These are phyloP conservation scores for Cryphonectria nitschkei DNA, from an alignment of 2,329 filamentous ascomycete species.

Conservation along the genomic window DNA sequence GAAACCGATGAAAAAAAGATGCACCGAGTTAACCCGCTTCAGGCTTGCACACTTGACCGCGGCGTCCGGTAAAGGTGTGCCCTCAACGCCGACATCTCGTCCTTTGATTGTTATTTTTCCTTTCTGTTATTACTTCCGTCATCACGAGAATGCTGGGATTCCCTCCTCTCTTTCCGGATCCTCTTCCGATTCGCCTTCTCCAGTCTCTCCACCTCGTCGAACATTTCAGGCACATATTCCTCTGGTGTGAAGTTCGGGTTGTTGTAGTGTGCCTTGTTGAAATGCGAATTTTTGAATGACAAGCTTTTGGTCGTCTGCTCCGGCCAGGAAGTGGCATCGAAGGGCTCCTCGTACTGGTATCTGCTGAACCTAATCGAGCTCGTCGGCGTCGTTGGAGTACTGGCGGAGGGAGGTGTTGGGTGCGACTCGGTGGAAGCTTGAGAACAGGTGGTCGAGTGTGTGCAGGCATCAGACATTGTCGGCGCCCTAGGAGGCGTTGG, in stretches of 20 bases:
- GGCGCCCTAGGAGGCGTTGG: slow-evolving; percentile 27
- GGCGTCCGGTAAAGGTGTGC: neutral
- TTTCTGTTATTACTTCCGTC: slow-evolving; percentile 8
- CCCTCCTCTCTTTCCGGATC: slow-evolving; percentile 21
- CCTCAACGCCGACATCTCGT: neutral
- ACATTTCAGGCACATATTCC: slow-evolving; percentile 49
- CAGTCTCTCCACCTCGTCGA: slow-evolving; percentile 35
- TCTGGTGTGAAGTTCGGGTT: slow-evolving; percentile 66
- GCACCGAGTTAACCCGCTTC: neutral
- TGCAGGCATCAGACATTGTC: neutral
- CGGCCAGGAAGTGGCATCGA: slow-evolving; percentile 38
- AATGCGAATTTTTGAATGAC: slow-evolving; percentile 69
- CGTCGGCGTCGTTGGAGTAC: slow-evolving; percentile 37
- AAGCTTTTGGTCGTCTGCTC: slow-evolving; percentile 58
- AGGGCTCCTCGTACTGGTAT: slow-evolving; percentile 49
- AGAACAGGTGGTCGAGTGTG: slow-evolving; percentile 17
- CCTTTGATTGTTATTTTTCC: slow-evolving; percentile 16
- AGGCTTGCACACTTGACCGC: neutral
- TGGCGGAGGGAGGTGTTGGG: slow-evolving; percentile 36
- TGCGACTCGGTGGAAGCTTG: slow-evolving; percentile 38
- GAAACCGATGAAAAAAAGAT: neutral
- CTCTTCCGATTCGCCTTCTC: slow-evolving; percentile 8
- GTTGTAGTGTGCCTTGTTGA: slow-evolving; percentile 68
- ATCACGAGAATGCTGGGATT: slow-evolving; percentile 15
- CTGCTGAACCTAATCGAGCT: slow-evolving; percentile 57